These are phyloP conservation scores for Cylindrotheca closterium DNA, from an alignment of 108 stramenopile species.

Conservation along the genomic window DNA sequence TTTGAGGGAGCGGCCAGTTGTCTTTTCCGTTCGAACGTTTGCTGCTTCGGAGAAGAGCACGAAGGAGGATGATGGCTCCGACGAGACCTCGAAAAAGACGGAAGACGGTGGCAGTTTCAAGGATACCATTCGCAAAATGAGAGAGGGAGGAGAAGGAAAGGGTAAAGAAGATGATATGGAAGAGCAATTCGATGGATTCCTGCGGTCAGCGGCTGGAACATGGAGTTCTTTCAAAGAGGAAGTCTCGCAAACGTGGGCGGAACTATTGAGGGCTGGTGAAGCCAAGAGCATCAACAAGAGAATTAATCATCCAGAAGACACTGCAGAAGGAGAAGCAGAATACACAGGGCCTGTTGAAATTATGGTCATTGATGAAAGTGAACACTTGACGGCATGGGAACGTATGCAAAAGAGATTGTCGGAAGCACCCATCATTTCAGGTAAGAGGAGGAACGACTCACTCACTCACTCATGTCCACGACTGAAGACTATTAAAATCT, in stretches of 20 bases:
- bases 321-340: conserved; percentile 58
- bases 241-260: conserved; percentile 76
- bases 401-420: conserved; percentile 87
- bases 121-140: conserved; percentile 36
- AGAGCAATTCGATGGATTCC: conserved; percentile 10
- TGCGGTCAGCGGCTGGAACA: conserved; percentile 18
- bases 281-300: conserved; percentile 85
- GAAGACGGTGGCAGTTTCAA: conserved; percentile 30
- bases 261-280: conserved; percentile 68
- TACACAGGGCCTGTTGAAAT: conserved; percentile 82
- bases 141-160: conserved; percentile 6
- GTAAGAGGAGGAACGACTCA: too few relatives aligned
- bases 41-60: too few relatives aligned
- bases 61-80: background rate
- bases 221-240: conserved; percentile 48
- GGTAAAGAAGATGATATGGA: conserved; percentile 3
- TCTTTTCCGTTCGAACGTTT: too few relatives aligned
- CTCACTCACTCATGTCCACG: background rate
- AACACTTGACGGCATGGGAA: conserved; percentile 92
- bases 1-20: too few relatives aligned
- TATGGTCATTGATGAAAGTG: conserved; percentile 92
- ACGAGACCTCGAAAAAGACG: conserved; percentile 1
- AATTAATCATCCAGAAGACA: conserved; percentile 56
- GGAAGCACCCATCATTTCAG: conserved; percentile 93
- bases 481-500: background rate